These are phyloP conservation scores for Alternaria gaisen DNA, from an alignment of 2,329 filamentous ascomycete species.

Conservation along the genomic window DNA sequence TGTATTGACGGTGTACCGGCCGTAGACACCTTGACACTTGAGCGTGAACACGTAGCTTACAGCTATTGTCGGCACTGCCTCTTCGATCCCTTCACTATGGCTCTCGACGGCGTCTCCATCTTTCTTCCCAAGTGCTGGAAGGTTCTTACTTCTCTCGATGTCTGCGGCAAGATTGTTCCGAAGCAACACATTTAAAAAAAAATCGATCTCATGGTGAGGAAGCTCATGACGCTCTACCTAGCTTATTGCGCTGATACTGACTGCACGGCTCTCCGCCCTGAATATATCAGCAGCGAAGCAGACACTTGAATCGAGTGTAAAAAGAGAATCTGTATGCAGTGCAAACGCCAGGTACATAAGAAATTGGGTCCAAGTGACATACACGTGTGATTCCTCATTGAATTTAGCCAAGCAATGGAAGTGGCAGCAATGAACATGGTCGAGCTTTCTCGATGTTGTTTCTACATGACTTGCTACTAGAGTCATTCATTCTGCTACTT, in stretches of 20 bases:
- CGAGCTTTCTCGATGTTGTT: constrained; percentile 26
- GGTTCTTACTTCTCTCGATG: constrained; percentile 23
- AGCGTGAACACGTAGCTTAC: not conserved
- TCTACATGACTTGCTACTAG: constrained; percentile 31
- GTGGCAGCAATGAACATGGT: constrained; percentile 33
- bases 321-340: constrained; percentile 19
- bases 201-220: constrained; percentile 26
- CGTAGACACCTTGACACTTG: not conserved
- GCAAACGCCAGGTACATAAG: constrained; percentile 20
- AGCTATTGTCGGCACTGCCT: not conserved
- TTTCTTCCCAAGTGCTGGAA: constrained; percentile 39
- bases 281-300: constrained; percentile 17
- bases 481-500: constrained; percentile 31
- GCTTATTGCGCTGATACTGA: constrained; percentile 22
- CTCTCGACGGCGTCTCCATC: constrained; percentile 22
- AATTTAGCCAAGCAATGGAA: constrained; percentile 25
- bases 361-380: constrained; percentile 26
- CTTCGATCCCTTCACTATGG: constrained; percentile 15
- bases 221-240: constrained; percentile 29
- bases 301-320: constrained; percentile 23
- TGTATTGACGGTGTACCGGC: not conserved
- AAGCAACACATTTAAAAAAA: constrained; percentile 16
- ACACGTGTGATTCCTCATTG: constrained; percentile 23
- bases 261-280: constrained; percentile 21
- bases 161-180: constrained; percentile 16